Base-by-base conservation (phyloP, 2,329 filamentous ascomycete genomes). In the Colletotrichum sp. region DNA sequence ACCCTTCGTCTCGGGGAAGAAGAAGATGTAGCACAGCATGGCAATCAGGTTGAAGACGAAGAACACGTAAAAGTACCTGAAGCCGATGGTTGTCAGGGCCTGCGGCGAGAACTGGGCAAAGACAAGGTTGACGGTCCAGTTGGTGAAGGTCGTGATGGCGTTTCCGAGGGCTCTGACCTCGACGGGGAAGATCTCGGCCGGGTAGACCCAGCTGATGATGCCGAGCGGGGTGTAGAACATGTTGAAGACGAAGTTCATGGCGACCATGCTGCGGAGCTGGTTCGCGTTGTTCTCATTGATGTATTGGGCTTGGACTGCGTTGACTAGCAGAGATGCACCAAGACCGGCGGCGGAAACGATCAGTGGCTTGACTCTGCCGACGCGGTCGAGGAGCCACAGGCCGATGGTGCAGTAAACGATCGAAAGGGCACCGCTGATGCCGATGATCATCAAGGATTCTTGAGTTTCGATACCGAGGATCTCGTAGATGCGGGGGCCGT, bases 61-160 rank as follows among this genome's bases (percentile, higher is more conserved):
- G 34, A 81, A 81, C 32, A 81, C 79, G 52, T 81, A 81, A 58
- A 81, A 90, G 79, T 89, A 90, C 28, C 82, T 80, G 77, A 89
- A 89, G 1, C 84, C 86, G 25, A 89, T 82, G 3, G 76, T 79
- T 0, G 81, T 82, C 10, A 88, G 80, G 0, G 87, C 88, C 30
- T 84, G 82, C 0, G 88, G 88, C 3, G 85, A 86, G 77, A 88
- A 88, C 73, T 89, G 87, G 6, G 86, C 85, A 69, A 90, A 88
- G 22, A 89, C 81, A 8, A 90, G 80, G 75, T 82, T 83, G 25
- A 82, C 77, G 4, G 74, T 71, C 81, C 81, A 83, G 75, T 83
- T 82, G 27, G 78, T 80, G 36, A 81, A 80, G 13, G 80, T 81
- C 3, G 80, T 80, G 36, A 82, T 80, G 48, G 80, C 78, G 39